phyloP scores from a whole-genome alignment of 176 grass and related monocot species.

The Areca catechu region DNA sequence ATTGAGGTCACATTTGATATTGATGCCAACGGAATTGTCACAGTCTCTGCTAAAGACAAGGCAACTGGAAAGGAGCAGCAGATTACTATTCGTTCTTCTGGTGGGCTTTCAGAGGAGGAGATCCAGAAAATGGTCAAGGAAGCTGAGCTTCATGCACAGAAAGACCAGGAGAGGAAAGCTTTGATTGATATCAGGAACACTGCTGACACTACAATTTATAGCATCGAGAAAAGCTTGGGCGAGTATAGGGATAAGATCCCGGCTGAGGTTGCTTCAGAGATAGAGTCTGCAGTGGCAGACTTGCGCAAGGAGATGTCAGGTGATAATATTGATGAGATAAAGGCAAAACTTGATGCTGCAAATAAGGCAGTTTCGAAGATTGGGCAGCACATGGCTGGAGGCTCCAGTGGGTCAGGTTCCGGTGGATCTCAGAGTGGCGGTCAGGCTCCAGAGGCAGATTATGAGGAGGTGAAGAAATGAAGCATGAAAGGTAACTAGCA shows the following conservation, averaged over 20 bases:
- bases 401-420: neutral
- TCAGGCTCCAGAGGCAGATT: conserved; percentile 27
- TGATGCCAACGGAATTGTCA: conserved; percentile 37
- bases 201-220: conserved; percentile 32
- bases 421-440: conserved; percentile 9
- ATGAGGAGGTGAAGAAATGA: conserved; percentile 34
- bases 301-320: conserved; percentile 27
- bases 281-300: conserved; percentile 15
- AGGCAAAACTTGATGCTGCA: conserved; percentile 21
- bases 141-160: conserved; percentile 31
- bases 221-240: conserved; percentile 34
- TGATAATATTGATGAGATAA: conserved; percentile 28
- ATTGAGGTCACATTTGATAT: conserved; percentile 46
- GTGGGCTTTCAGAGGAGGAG: conserved; percentile 32
- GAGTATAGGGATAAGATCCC: conserved; percentile 36
- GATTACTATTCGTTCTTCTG: conserved; percentile 35
- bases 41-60: conserved; percentile 36
- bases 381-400: conserved; percentile 30
- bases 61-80: conserved; percentile 47
- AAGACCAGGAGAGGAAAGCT: conserved; percentile 35
- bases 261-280: conserved; percentile 20
- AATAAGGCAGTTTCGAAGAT: conserved; percentile 25
- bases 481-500: no score
- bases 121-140: conserved; percentile 36
- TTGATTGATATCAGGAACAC: conserved; percentile 28